These are phyloP conservation scores for Fusarium goolgardi DNA, from an alignment of 2,329 filamentous ascomycete species.

Conservation along the genomic window DNA sequence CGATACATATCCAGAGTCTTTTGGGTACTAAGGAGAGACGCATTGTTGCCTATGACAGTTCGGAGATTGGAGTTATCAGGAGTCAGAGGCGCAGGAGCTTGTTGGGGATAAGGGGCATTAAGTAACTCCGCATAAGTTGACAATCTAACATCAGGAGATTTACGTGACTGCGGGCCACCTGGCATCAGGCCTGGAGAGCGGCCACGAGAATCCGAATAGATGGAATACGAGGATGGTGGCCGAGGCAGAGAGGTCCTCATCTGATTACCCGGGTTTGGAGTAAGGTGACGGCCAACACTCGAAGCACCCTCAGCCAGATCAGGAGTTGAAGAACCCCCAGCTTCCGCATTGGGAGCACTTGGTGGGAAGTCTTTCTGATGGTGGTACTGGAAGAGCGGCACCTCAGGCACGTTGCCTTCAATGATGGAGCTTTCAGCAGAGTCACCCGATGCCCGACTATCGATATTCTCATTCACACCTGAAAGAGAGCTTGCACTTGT, in stretches of 20 bases:
- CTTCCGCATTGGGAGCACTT: slow-evolving; percentile 57
- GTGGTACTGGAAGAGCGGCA: slow-evolving; percentile 72
- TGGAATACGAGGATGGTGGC: slow-evolving; percentile 81
- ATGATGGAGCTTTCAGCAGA: slow-evolving; percentile 64
- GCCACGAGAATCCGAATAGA: slow-evolving; percentile 75
- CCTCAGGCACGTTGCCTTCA: slow-evolving; percentile 57
- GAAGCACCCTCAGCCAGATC: slow-evolving; percentile 64
- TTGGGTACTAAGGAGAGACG: slow-evolving; percentile 87
- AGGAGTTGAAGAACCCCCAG: slow-evolving; percentile 61
- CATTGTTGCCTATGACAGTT: slow-evolving; percentile 84
- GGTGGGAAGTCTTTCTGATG: slow-evolving; percentile 64
- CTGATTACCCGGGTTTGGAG: slow-evolving; percentile 66
- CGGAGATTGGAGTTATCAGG: slow-evolving; percentile 87
- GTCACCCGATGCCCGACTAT: slow-evolving; percentile 57
- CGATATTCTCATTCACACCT: slow-evolving; percentile 60
- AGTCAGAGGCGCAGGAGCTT: slow-evolving; percentile 71
- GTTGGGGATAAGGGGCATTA: slow-evolving; percentile 82
- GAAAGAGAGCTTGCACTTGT: slow-evolving; percentile 69
- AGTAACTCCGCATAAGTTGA: slow-evolving; percentile 70
- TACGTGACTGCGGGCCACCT: slow-evolving; percentile 63
- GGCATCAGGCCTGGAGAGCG: slow-evolving; percentile 66
- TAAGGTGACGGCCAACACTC: slow-evolving; percentile 70
- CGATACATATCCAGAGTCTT: slow-evolving; percentile 99
- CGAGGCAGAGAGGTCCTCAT: slow-evolving; percentile 71
- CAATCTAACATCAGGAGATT: slow-evolving; percentile 65